A percentile compares a stretch with the other conserved stretches of the same genome.
phyloP scores from a whole-genome alignment of 1,139 yeast species.

The Suhomyces kunorum region DNA sequence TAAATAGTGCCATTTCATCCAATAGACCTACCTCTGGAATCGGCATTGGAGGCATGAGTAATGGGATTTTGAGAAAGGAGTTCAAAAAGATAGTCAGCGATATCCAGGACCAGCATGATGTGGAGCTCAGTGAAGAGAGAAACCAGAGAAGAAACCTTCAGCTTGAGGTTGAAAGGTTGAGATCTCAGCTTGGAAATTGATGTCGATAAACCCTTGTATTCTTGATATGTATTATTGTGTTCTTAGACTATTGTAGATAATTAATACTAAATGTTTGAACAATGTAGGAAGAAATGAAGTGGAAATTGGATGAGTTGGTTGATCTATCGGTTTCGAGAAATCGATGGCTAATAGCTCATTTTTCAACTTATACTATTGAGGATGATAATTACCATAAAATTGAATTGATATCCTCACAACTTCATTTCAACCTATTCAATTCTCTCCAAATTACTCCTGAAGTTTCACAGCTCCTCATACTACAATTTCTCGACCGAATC shows the following conservation, averaged over 20 bases:
- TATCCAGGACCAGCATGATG: slow-evolving; percentile 61
- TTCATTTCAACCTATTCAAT: no score
- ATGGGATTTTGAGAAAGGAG: slow-evolving; percentile 62
- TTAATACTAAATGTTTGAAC: not conserved
- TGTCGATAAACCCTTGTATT: slow-evolving; percentile 6
- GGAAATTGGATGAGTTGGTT: no score
- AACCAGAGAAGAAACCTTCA: slow-evolving; percentile 52
- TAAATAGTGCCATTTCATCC: slow-evolving; percentile 16
- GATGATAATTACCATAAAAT: no score
- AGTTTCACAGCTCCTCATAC: no score
- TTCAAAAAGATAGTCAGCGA: slow-evolving; percentile 68
- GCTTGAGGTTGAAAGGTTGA: slow-evolving; percentile 32
- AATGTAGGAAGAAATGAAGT: not conserved
- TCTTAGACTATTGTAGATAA: slow-evolving; percentile 2
- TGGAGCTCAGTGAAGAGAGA: slow-evolving; percentile 59
- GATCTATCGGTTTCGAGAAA: no score
- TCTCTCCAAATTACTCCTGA: no score
- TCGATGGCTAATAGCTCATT: no score
- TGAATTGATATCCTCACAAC: no score
- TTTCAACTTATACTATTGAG: no score
- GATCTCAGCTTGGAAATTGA: slow-evolving; percentile 7
- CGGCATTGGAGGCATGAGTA: slow-evolving; percentile 26
- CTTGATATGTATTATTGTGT: slow-evolving; percentile 9
- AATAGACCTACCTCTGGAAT: slow-evolving; percentile 23
- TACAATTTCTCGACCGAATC: no score